phyloP scores from a whole-genome alignment of 2,329 filamentous ascomycete species.

The Cercospora canescens region DNA sequence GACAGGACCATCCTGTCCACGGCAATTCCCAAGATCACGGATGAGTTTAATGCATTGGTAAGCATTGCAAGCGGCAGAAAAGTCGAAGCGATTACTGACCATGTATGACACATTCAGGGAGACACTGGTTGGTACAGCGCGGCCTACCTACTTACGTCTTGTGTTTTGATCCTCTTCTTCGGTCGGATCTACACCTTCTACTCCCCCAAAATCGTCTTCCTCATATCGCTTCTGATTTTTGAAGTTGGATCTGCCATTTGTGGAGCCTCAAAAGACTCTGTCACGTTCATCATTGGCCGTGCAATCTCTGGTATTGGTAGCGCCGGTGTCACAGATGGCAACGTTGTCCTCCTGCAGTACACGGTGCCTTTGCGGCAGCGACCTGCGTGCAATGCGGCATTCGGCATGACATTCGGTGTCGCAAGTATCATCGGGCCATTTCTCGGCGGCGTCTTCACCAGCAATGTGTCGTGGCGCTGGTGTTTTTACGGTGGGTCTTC shows the following conservation, averaged over 20 bases:
- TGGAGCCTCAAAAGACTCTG: slow-evolving; percentile 40
- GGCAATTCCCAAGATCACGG: slow-evolving; percentile 42
- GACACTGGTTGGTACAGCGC: too few species aligned
- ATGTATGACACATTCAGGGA: too few species aligned
- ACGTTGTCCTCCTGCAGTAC: slow-evolving; percentile 46
- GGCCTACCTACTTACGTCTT: too few species aligned
- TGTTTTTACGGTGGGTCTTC: too few species aligned
- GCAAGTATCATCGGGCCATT: slow-evolving; percentile 46
- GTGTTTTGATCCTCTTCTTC: slow-evolving; percentile 33
- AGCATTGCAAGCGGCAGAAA: too few species aligned
- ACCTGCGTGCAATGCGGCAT: slow-evolving; percentile 39
- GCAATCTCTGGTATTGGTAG: slow-evolving; percentile 44
- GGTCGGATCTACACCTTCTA: slow-evolving; percentile 52
- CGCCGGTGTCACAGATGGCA: slow-evolving; percentile 39
- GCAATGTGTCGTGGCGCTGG: slow-evolving; percentile 41
- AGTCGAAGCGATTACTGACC: too few species aligned
- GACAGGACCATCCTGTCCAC: slow-evolving; percentile 38
- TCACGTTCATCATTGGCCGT: slow-evolving; percentile 43
- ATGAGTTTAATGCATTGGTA: slow-evolving; percentile 43
- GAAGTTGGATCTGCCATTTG: slow-evolving; percentile 60
- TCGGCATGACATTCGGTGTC: slow-evolving; percentile 41
- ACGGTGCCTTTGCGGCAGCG: slow-evolving; percentile 43
- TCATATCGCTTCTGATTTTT: slow-evolving; percentile 47
- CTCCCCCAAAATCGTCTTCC: slow-evolving; percentile 40
- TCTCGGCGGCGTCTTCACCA: slow-evolving; percentile 47